Evolutionary conservation across 2,329 filamentous ascomycete species (phyloP), one percentile per base, ranked within the genome.

Genomic region (Madurella fahalii): DNA sequence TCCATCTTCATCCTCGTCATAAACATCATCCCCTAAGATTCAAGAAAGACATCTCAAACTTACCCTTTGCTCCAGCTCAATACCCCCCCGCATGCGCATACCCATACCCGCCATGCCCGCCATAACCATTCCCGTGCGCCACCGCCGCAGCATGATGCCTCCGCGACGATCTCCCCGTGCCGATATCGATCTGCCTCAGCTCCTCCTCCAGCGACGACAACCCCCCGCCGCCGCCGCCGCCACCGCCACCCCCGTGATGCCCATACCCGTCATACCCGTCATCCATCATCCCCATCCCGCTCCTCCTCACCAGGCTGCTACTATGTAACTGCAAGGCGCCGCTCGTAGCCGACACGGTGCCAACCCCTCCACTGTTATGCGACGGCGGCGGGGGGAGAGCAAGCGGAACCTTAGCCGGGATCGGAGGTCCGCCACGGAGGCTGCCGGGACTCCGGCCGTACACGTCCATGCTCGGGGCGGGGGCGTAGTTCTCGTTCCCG

Each of bases 401-500:
- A 18, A 87, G 68, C 1, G 86, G 85, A 9, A 89, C 74, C 70
- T 90, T 90, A n/a, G 85, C 84, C 3, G 87, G 86, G 47, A 89
- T 78, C 0, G 84, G 82, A 12, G 86, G 86, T 0, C 40, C 31
- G 16, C 31, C 51, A 1, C 52, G 52, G 15, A 54, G 52, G 66
- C 61, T 60, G 9, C 66, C 63, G 41, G 65, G 69, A 13, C 64
- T 43, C 2, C 45, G 64, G 2, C 66, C 64, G 52, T 68, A 67
- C 13, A 61, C 31, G 1, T 25, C 18, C 41, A 20, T 41, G 40
- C 9, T 20, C 40, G 9, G 4, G 40, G 72, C 61, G 1, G 45
- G 73, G 1, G 71, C 71, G 45, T 79, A 70, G 59, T 82, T 83
- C 62, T 83, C 80, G 34, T 15, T 37, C 13, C 34, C 34, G 34